phyloP scores from a whole-genome alignment of 2,329 filamentous ascomycete genomes.

The Fusarium algeriense region DNA sequence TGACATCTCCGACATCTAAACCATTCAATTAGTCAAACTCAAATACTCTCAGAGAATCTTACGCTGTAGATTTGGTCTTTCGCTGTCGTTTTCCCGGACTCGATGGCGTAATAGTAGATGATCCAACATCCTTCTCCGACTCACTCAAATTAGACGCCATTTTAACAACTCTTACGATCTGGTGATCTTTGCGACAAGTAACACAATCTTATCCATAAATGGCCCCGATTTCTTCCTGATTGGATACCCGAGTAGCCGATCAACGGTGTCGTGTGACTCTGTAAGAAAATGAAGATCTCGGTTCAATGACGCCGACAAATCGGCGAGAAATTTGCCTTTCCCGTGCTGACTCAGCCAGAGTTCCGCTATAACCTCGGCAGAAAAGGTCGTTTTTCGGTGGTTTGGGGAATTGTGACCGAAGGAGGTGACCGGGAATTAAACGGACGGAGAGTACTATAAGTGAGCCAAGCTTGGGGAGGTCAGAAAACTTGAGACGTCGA shows the following conservation, averaged over 20 bases:
- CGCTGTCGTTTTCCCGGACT: constrained; percentile 34
- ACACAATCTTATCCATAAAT: neutral
- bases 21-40: neutral
- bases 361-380: constrained; percentile 16
- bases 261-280: constrained; percentile 30
- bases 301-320: constrained; percentile 24
- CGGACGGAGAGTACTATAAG: neutral
- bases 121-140: constrained; percentile 38
- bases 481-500: too few species aligned
- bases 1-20: constrained; percentile 50
- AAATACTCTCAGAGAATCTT: neutral
- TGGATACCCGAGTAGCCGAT: constrained; percentile 1
- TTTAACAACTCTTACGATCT: neutral
- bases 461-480: neutral
- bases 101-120: constrained; percentile 15
- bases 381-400: constrained; percentile 20
- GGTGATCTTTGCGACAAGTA: neutral
- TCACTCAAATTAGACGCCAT: constrained; percentile 5
- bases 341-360: constrained; percentile 40
- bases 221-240: constrained; percentile 30
- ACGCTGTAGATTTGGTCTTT: constrained; percentile 47
- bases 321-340: constrained; percentile 14
- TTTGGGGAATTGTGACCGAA: constrained; percentile 3
- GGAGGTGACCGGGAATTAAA: neutral
- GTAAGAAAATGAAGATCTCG: neutral